Conservation (phyloP, 1,284 basidiomycete genomes). For the Heterobasidion irregulare region DNA sequence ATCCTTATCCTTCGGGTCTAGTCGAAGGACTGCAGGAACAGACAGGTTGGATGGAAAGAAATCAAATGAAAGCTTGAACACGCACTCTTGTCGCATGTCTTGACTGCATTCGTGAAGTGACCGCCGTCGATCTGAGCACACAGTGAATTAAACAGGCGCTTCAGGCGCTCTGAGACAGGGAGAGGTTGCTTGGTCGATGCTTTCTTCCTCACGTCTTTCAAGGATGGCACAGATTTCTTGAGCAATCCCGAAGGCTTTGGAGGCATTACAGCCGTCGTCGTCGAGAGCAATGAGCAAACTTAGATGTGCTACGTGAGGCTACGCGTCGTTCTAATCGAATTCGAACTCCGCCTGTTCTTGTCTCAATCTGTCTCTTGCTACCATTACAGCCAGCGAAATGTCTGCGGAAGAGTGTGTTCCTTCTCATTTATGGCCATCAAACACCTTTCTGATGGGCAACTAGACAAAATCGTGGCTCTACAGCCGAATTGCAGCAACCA, state of each 20-base stretch:
- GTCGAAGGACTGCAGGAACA: slow-evolving; percentile 48
- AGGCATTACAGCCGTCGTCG: neutral
- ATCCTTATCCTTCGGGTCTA: slow-evolving; percentile 61
- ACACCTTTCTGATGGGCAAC: neutral
- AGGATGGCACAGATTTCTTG: neutral
- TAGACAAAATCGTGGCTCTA: slow-evolving; percentile 7
- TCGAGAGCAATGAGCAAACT: neutral
- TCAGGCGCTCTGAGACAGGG: slow-evolving; percentile 50
- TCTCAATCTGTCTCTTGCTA: slow-evolving; percentile 6
- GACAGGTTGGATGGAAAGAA: slow-evolving; percentile 10
- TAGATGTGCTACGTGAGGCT: neutral
- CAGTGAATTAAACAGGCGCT: slow-evolving; percentile 68
- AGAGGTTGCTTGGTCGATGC: slow-evolving; percentile 37
- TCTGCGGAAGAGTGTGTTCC: slow-evolving; percentile 41
- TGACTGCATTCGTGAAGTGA: slow-evolving; percentile 73
- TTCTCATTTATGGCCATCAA: neutral
- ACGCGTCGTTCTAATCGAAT: neutral
- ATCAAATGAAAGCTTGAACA: slow-evolving; percentile 14
- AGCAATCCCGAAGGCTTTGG: neutral
- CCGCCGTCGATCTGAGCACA: slow-evolving; percentile 81
- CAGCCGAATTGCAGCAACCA: slow-evolving; percentile 15
- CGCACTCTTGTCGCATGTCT: slow-evolving; percentile 85
- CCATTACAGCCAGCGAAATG: slow-evolving; percentile 26
- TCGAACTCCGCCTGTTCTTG: slow-evolving; percentile 7
- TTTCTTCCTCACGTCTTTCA: slow-evolving; percentile 7